Conservation (phyloP, 148 eudicot species). For the Rhododendron mucronatum region DNA sequence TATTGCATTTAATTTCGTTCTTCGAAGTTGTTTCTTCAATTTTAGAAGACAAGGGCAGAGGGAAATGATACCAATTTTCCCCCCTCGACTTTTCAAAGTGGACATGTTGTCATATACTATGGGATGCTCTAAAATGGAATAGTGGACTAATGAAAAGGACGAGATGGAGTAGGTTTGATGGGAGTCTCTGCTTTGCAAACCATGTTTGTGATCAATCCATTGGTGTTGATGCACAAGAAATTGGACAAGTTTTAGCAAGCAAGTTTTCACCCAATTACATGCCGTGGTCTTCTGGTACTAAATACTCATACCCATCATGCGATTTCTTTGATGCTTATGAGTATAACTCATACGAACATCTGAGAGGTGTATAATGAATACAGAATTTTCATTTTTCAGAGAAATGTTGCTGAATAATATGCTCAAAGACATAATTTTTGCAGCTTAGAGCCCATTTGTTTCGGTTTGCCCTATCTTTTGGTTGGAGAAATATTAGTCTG, state of each 20-base stretch:
- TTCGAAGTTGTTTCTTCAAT: background rate
- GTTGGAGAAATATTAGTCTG: background rate
- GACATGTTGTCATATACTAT: background rate
- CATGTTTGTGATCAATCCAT: background rate
- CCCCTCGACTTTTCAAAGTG: background rate
- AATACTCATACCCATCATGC: background rate
- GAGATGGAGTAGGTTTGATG: background rate
- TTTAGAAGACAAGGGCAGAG: background rate
- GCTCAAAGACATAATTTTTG: background rate
- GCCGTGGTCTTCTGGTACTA: background rate
- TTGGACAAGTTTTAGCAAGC: background rate
- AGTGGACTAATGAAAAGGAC: background rate
- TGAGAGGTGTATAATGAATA: background rate
- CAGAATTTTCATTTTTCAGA: background rate
- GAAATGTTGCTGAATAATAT: background rate
- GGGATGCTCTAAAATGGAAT: background rate
- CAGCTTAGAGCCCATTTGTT: background rate
- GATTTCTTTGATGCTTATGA: background rate
- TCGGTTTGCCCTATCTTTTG: background rate
- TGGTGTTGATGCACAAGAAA: background rate
- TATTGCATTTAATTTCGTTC: background rate
- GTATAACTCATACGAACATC: background rate
- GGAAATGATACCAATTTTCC: background rate
- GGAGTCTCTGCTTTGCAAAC: background rate
- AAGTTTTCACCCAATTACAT: background rate